Conservation (phyloP, 1,284 basidiomycete species). For the Wolfiporia cocos region DNA sequence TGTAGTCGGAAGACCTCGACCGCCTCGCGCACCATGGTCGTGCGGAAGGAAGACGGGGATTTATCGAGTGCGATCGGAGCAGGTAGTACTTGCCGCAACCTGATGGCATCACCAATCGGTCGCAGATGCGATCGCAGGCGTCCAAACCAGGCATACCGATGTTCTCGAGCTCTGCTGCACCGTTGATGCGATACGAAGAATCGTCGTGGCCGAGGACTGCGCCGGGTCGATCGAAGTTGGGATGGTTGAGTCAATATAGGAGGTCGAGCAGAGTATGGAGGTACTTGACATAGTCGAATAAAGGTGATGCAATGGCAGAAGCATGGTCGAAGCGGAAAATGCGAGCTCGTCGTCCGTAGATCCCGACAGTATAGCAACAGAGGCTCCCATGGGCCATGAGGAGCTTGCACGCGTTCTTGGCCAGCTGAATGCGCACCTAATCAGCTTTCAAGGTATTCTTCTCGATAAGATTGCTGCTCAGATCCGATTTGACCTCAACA, state of each 20-base stretch:
- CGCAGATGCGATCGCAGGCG: background rate
- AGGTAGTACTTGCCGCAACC: background rate
- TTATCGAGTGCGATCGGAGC: background rate
- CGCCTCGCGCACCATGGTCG: background rate
- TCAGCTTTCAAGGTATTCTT: background rate
- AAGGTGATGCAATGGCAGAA: constrained; percentile 3
- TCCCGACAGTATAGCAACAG: constrained; percentile 7
- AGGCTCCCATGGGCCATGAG: constrained; percentile 9
- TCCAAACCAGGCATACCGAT: background rate
- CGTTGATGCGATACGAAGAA: background rate
- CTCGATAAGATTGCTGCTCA: background rate
- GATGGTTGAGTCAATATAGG: constrained; percentile 13
- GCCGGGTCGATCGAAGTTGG: constrained; percentile 2
- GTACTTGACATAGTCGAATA: constrained; percentile 4
- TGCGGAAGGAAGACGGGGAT: background rate
- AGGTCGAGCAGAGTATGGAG: constrained; percentile 7
- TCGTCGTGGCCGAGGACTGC: background rate
- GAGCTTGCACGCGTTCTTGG: constrained; percentile 8
- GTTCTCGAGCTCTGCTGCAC: background rate
- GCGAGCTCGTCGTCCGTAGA: constrained; percentile 12
- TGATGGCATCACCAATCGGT: too few relatives aligned
- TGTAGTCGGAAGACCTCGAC: too few relatives aligned
- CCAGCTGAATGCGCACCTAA: constrained; percentile 2
- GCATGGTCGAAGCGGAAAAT: constrained; percentile 15
- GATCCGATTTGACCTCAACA: too few relatives aligned